A percentile compares a stretch with the other conserved stretches of the same genome.
These are phyloP conservation scores for Dryadomyces sulphureus DNA, from an alignment of 2,329 filamentous ascomycete species.

Conservation along the genomic window DNA sequence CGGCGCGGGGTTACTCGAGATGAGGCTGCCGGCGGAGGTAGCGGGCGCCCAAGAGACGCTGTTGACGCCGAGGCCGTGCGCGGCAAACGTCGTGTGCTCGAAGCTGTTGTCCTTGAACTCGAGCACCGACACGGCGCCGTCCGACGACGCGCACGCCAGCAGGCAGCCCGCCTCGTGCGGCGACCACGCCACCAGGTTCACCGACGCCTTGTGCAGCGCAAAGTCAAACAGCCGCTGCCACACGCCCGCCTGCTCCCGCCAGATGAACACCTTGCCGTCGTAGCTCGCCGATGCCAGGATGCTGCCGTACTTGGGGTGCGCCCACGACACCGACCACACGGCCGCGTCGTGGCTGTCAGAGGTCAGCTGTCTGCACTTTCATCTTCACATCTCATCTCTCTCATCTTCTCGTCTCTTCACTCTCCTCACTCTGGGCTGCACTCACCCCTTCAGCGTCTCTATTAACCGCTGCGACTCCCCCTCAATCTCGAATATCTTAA, in stretches of 20 bases:
- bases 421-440: slow-evolving; percentile 6
- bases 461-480: slow-evolving; percentile 78
- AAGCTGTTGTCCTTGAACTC: slow-evolving; percentile 86
- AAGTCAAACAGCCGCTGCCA: slow-evolving; percentile 90
- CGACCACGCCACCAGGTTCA: slow-evolving; percentile 96
- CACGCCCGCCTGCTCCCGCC: slow-evolving; percentile 68
- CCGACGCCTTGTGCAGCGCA: slow-evolving; percentile 82
- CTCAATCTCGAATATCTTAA: slow-evolving; percentile 98
- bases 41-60: slow-evolving; percentile 90
- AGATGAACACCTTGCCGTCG: slow-evolving; percentile 97
- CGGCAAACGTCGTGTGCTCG: slow-evolving; percentile 77
- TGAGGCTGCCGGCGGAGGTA: slow-evolving; percentile 67
- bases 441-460: slow-evolving; percentile 88
- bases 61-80: slow-evolving; percentile 90
- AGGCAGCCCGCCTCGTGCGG: slow-evolving; percentile 91
- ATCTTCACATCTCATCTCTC: neutral
- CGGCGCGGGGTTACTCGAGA: slow-evolving; percentile 52
- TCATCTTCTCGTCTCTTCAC: neutral
- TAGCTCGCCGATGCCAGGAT: slow-evolving; percentile 92
- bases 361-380: neutral
- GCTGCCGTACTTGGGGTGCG: slow-evolving; percentile 95
- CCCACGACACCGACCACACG: slow-evolving; percentile 97
- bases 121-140: slow-evolving; percentile 84
- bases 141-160: slow-evolving; percentile 84
- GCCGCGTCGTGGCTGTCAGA: slow-evolving; percentile 80